A percentile compares a stretch with the other conserved stretches of the same genome.
These are phyloP conservation scores for Phytophthora niederhauseri DNA, from an alignment of 352 stramenopile species.

Conservation along the genomic window DNA sequence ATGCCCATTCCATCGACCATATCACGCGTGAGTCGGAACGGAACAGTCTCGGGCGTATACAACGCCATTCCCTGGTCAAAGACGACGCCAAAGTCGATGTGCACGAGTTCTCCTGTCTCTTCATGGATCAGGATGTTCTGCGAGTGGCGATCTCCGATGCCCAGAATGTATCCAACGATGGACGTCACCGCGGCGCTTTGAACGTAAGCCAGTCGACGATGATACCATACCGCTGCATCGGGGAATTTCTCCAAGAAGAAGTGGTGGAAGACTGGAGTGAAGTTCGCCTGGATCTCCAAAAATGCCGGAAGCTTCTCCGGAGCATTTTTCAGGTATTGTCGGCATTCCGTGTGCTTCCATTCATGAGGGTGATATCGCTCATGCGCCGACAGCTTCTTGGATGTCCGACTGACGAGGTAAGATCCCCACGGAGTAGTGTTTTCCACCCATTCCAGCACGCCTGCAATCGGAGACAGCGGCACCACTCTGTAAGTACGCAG, in stretches of 20 bases:
- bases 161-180: constrained; percentile 96
- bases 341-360: constrained; percentile 90
- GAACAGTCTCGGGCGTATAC: constrained; percentile 97
- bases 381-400: constrained; percentile 83
- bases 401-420: constrained; percentile 81
- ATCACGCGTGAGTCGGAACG: constrained; percentile 98
- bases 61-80: constrained; percentile 98
- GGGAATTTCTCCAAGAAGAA: constrained; percentile 98
- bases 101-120: constrained; percentile 97
- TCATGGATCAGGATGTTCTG: constrained; percentile 99
- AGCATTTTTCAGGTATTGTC: constrained; percentile 74
- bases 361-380: constrained; percentile 95
- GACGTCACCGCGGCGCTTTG: constrained; percentile 96
- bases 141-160: constrained; percentile 99
- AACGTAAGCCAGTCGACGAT: constrained; percentile 94
- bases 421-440: constrained; percentile 95
- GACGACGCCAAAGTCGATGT: constrained; percentile 99
- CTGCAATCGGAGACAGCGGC: constrained; percentile 89
- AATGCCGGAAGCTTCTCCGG: constrained; percentile 86
- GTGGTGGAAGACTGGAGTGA: constrained; percentile 97
- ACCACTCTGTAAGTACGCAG: constrained; percentile 98
- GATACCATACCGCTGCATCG: constrained; percentile 94
- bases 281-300: constrained; percentile 92
- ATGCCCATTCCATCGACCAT: constrained; percentile 99
- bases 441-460: constrained; percentile 99